Base-by-base conservation (phyloP, 148 eudicot genomes). In the Silene latifolia region DNA sequence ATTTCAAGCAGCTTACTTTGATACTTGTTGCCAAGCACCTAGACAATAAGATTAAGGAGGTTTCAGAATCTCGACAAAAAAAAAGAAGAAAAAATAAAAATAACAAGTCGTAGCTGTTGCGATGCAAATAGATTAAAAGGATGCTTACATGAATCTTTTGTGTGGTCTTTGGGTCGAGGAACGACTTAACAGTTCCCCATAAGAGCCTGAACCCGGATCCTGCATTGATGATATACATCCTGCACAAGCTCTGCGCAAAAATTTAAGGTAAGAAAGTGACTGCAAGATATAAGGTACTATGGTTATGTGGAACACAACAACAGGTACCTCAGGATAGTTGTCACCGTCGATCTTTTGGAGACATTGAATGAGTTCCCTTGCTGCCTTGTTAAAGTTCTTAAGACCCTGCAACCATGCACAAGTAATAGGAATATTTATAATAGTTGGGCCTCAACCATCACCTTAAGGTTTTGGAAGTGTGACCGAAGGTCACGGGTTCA, bases 161-260 rank as follows among this genome's bases (percentile, higher is more conserved):
- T 14, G 98, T 85, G 59, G 98, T 94, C 77, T 85, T 90, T n/a
- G 98, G 97, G 78, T 94, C 98, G 59, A 94, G 91, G 83, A 94
- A 91, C 18, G 93, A 82, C 82, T 94, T 94, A 39, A 91, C 87
- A n/a, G 96, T 90, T 85, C 77, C 90, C 98, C 98, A 93, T 54
- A 94, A 76, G 58, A 94, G 89, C 87, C 97, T 88, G 72, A 94
- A 93, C 58, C 97, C 97, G 9, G 93, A 88, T 42, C 98, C 98
- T 19, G 98, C 98, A 74, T 94, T 94, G 86, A 94, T 91, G 59
- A 91, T 94, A 89, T 81, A 91, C 96, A 94, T 94, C 72, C 91
- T 87, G 71, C 86, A 88, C 61, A 94, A 78, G 25, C 91, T 94
- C 98, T 94, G 77, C 66, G 54, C 58, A 59, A 75, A 81, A 32